Evolutionary conservation across 164 flowering plant species (phyloP).

Genomic region (Pachysandra terminalis): DNA sequence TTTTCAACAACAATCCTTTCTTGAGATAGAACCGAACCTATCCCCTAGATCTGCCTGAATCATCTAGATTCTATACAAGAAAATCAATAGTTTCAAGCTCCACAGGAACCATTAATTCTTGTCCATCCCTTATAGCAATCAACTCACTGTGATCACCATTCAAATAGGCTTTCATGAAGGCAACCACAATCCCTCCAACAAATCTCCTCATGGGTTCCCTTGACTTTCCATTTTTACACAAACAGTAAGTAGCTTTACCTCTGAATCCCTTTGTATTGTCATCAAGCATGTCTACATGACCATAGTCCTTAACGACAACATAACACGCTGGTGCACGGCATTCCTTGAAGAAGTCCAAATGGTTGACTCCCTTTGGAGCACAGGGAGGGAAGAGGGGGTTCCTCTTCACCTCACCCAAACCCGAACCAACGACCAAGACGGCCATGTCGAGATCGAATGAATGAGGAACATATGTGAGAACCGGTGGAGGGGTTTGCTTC

Average conservation of each 20-base stretch:
- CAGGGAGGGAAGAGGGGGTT: conserved; percentile 73
- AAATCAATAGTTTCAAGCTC: conserved; percentile 38
- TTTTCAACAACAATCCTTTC: too few species aligned
- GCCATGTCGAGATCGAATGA: conserved; percentile 62
- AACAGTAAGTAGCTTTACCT: conserved; percentile 58
- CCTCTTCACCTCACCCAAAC: conserved; percentile 56
- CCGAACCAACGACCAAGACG: conserved; percentile 70
- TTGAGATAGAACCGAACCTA: too few species aligned
- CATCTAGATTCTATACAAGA: conserved; percentile 12
- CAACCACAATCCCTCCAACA: conserved; percentile 69
- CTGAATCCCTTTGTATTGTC: conserved; percentile 74
- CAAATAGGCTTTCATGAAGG: conserved; percentile 63
- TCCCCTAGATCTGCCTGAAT: too few species aligned
- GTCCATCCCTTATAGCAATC: conserved; percentile 28
- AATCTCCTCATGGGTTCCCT: conserved; percentile 88
- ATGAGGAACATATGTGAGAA: conserved; percentile 66
- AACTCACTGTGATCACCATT: conserved; percentile 38
- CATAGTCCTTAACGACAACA: conserved; percentile 72
- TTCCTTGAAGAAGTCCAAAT: conserved; percentile 59
- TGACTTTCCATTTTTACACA: conserved; percentile 77
- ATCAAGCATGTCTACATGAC: conserved; percentile 82
- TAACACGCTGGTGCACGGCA: conserved; percentile 57
- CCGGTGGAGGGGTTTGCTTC: conserved; percentile 74
- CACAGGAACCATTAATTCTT: conserved; percentile 35
- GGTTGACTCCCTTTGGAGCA: conserved; percentile 88